Conservation (phyloP, 1,284 basidiomycete species). For the Trametes pubescens region DNA sequence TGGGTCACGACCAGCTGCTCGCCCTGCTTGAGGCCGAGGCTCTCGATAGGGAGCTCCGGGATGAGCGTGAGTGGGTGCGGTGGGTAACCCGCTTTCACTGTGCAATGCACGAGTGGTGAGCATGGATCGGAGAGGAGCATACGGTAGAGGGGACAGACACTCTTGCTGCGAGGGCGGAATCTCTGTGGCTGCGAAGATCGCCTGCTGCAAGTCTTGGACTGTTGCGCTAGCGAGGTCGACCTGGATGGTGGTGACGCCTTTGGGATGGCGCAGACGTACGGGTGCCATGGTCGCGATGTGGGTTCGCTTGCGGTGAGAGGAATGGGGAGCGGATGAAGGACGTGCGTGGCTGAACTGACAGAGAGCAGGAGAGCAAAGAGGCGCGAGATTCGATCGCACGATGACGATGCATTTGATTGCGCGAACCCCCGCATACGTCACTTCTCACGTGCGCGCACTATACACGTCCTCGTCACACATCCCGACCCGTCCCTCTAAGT, state of each 20-base stretch:
- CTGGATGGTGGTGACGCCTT: slow-evolving; percentile 82
- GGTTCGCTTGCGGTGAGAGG: background rate
- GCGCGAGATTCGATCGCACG: slow-evolving; percentile 21
- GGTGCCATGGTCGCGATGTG: slow-evolving; percentile 58
- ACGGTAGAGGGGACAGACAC: slow-evolving; percentile 55
- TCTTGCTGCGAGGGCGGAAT: slow-evolving; percentile 82
- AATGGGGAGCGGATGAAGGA: background rate
- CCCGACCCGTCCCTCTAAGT: slow-evolving; percentile 1
- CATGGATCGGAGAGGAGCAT: background rate
- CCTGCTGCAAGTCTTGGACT: slow-evolving; percentile 76
- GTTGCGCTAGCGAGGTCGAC: slow-evolving; percentile 69
- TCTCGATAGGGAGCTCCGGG: slow-evolving; percentile 75
- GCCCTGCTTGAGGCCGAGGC: slow-evolving; percentile 77
- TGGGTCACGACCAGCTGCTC: slow-evolving; percentile 87
- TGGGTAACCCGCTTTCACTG: slow-evolving; percentile 90
- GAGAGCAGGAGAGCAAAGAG: background rate
- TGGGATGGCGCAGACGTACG: slow-evolving; percentile 81
- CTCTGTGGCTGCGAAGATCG: slow-evolving; percentile 70
- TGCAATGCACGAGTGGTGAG: background rate
- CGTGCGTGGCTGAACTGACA: background rate
- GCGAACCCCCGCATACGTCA: slow-evolving; percentile 11
- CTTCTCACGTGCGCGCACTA: slow-evolving; percentile 12
- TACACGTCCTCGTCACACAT: background rate
- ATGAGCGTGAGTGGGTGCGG: slow-evolving; percentile 75
- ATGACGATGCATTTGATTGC: slow-evolving; percentile 14